phyloP scores from a whole-genome alignment of 2,329 filamentous ascomycete species.

The Colletotrichum musae region DNA sequence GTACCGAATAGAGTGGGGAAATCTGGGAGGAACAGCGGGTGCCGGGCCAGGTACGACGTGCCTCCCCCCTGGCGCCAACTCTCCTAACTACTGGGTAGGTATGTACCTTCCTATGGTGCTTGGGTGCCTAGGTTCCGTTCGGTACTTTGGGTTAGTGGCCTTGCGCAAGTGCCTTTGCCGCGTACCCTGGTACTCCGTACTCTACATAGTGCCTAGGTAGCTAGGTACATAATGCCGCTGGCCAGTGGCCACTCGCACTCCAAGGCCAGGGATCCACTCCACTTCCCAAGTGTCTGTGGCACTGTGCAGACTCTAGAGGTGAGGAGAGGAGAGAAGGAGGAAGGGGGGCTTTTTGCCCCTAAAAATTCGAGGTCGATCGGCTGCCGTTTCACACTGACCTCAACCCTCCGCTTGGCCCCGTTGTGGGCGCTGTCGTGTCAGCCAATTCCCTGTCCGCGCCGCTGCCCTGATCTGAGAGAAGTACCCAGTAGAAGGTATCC shows the following conservation, averaged over 20 bases:
- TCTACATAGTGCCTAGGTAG: too few relatives aligned
- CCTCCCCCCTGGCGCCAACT: too few relatives aligned
- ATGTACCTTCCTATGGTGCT: too few relatives aligned
- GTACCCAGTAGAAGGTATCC: neutral
- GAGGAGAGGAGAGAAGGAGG: neutral
- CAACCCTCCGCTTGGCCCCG: slow-evolving; percentile 38
- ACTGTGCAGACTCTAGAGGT: neutral
- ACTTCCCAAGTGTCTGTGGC: slow-evolving; percentile 1
- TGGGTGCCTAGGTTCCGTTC: too few relatives aligned
- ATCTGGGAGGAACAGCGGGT: slow-evolving; percentile 23
- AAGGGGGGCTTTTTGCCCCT: slow-evolving; percentile 16
- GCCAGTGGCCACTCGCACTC: neutral
- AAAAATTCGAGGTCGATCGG: slow-evolving; percentile 33
- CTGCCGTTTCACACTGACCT: slow-evolving; percentile 40
- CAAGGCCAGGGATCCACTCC: neutral
- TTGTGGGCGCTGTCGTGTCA: slow-evolving; percentile 36
- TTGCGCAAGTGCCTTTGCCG: too few relatives aligned
- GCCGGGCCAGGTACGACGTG: neutral
- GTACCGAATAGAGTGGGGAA: slow-evolving; percentile 17
- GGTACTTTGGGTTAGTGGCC: too few relatives aligned
- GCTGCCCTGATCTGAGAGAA: slow-evolving; percentile 15
- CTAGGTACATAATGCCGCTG: too few relatives aligned
- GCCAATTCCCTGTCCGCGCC: slow-evolving; percentile 30
- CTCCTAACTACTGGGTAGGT: too few relatives aligned
- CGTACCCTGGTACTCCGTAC: too few relatives aligned